Conservation (phyloP, 768 basidiomycete species). For the Strobilomyces echinocephalus region DNA sequence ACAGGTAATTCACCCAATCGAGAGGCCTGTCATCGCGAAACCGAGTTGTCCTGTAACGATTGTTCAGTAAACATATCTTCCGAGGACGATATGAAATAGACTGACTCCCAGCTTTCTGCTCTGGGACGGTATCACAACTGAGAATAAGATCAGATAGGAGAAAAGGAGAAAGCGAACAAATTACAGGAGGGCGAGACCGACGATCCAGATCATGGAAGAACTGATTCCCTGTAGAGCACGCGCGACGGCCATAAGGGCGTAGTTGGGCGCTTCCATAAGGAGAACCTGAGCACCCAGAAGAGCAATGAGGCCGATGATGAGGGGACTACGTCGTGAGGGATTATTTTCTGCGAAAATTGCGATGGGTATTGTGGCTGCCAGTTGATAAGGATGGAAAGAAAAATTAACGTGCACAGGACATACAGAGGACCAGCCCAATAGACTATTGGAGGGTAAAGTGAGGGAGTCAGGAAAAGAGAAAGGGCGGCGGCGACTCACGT, state of each 20-base stretch:
- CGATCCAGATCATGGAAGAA: slow-evolving; percentile 59
- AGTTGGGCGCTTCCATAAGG: slow-evolving; percentile 59
- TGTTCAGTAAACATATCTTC: neutral
- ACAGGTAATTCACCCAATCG: slow-evolving; percentile 40
- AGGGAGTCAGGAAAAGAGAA: neutral
- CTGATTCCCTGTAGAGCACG: slow-evolving; percentile 57
- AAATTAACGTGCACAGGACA: slow-evolving; percentile 11
- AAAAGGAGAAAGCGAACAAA: neutral
- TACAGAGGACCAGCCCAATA: slow-evolving; percentile 51
- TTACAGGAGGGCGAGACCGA: slow-evolving; percentile 57
- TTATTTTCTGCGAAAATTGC: slow-evolving; percentile 53
- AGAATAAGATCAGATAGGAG: slow-evolving; percentile 9
- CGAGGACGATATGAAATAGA: slow-evolving; percentile 1
- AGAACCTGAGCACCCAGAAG: slow-evolving; percentile 53
- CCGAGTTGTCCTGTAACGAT: slow-evolving; percentile 49
- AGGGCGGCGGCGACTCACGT: slow-evolving; percentile 33
- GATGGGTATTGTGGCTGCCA: slow-evolving; percentile 51
- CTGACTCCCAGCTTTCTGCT: slow-evolving; percentile 44
- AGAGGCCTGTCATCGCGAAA: slow-evolving; percentile 53
- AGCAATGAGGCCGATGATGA: slow-evolving; percentile 46
- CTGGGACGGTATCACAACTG: slow-evolving; percentile 55
- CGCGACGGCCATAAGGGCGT: slow-evolving; percentile 53
- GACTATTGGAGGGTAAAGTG: slow-evolving; percentile 36
- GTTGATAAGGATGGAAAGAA: neutral
- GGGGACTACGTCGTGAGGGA: slow-evolving; percentile 41